Base-by-base conservation (phyloP, 257 asterid genomes). In the Paulownia fortunei region DNA sequence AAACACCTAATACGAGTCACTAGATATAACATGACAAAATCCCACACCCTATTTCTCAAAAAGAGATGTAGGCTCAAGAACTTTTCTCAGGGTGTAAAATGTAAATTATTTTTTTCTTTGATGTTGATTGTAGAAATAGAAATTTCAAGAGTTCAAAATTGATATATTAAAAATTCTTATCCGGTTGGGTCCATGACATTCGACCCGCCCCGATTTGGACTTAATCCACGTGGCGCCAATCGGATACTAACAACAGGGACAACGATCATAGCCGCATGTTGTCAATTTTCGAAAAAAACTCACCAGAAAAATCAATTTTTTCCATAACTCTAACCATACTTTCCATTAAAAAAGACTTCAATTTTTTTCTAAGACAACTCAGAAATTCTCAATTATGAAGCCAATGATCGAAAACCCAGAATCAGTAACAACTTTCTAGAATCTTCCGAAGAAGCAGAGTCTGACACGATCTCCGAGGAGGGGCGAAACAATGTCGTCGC, bases 401-500 rank as follows among this genome's bases (percentile, higher is more conserved):
- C 52, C 64, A 46, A 27, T 49, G 44, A 46, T 27, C 16, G 44
- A 30, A 47, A 36, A 6, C 30, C 69, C 47, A 36, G 69, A 63
- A 63, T 36, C 49, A 3, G 49, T 34, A 70, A 11, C 76, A 10
- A 36, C 26, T 54, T 54, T 11, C 21, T 70, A 13, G 51, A 52
- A 34, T 74, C 71, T 34, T 34, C 69, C 21, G 51, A 34, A 3
- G 37, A 63, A 49, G 12, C 30, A 30, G 72, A 2, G 66, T 23
- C 75, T 18, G 32, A 24, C 44, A 76, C 42, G 79, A 83, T 79
- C 80, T 19, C 67, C 68, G 26, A 1, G 15, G 24, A 2, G 37
- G 74, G 51, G n/a, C 7, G 54, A 21, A 56, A 39, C 69, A 80
- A 87, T 87, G 94, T 55, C 96, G 83, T 83, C 94, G 44, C 85